A percentile compares a stretch with the other conserved stretches of the same genome.
These are phyloP conservation scores for Alternaria ethzedia DNA, from an alignment of 2,329 filamentous ascomycete species.

Conservation along the genomic window DNA sequence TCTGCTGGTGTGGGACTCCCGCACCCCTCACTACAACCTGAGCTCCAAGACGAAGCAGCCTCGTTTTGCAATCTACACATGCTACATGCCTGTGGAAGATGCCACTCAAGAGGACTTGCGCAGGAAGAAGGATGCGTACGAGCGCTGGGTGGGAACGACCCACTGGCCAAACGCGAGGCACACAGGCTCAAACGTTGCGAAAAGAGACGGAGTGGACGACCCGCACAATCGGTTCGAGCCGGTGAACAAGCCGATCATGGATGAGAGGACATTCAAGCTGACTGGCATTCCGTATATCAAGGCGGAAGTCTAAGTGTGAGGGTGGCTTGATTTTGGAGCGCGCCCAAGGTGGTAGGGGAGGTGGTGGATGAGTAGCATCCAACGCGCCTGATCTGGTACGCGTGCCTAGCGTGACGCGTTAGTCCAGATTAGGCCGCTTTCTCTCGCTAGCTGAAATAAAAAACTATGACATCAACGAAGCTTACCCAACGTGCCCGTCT, in stretches of 20 bases:
- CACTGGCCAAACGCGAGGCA: constrained; percentile 47
- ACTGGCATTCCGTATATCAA: constrained; percentile 57
- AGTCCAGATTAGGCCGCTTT: neutral
- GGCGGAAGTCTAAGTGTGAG: neutral
- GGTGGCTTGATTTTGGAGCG: neutral
- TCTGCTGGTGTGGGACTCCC: constrained; percentile 52
- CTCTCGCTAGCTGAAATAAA: neutral
- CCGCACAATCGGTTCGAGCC: constrained; percentile 49
- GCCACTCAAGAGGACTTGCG: constrained; percentile 43
- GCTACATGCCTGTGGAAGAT: constrained; percentile 47
- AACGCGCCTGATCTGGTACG: neutral
- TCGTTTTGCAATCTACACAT: constrained; percentile 44
- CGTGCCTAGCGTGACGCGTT: neutral
- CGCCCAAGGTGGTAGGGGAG: neutral
- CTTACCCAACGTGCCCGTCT: neutral
- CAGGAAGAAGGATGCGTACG: constrained; percentile 35
- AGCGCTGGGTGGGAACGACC: constrained; percentile 34
- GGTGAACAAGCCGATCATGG: constrained; percentile 49
- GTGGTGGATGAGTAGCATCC: neutral
- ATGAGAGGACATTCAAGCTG: constrained; percentile 53
- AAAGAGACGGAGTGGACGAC: constrained; percentile 39
- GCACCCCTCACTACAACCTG: constrained; percentile 49
- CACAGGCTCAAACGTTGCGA: constrained; percentile 41
- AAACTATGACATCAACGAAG: neutral
- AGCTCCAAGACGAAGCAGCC: constrained; percentile 33